phyloP scores from a whole-genome alignment of 768 basidiomycete species.

The Russula dissimulans region DNA sequence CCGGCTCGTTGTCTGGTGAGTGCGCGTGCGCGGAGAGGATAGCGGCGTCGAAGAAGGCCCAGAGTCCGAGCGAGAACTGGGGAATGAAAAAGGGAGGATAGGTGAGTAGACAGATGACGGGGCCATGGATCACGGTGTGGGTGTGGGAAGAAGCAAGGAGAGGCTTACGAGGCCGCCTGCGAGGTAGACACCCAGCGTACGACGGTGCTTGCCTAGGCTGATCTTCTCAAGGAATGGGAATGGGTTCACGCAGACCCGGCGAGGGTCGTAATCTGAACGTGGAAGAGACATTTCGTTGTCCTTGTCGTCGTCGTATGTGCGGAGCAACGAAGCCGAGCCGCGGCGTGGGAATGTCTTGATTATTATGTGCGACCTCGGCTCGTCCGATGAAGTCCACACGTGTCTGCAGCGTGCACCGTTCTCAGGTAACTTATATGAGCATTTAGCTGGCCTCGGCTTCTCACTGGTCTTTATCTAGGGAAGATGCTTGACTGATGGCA shows the following conservation, averaged over 20 bases:
- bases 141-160: background rate
- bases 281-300: slow-evolving; percentile 47
- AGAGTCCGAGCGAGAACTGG: slow-evolving; percentile 93
- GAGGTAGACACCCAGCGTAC: slow-evolving; percentile 81
- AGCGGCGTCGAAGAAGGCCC: slow-evolving; percentile 91
- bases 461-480: too few relatives aligned
- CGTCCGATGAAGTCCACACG: too few relatives aligned
- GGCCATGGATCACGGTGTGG: background rate
- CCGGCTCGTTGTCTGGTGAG: slow-evolving; percentile 60
- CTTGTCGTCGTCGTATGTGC: background rate
- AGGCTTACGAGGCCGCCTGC: slow-evolving; percentile 81
- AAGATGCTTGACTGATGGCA: too few relatives aligned
- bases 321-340: background rate
- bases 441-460: too few relatives aligned
- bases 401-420: too few relatives aligned
- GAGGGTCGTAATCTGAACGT: slow-evolving; percentile 72
- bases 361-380: too few relatives aligned
- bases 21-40: slow-evolving; percentile 83
- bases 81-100: background rate
- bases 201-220: slow-evolving; percentile 64
- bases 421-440: too few relatives aligned
- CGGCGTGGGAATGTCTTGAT: background rate
- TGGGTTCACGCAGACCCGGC: slow-evolving; percentile 79
- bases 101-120: slow-evolving; percentile 2
- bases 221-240: slow-evolving; percentile 51